phyloP scores from a whole-genome alignment of 2,329 filamentous ascomycete species.

The Fusarium verrucosum region DNA sequence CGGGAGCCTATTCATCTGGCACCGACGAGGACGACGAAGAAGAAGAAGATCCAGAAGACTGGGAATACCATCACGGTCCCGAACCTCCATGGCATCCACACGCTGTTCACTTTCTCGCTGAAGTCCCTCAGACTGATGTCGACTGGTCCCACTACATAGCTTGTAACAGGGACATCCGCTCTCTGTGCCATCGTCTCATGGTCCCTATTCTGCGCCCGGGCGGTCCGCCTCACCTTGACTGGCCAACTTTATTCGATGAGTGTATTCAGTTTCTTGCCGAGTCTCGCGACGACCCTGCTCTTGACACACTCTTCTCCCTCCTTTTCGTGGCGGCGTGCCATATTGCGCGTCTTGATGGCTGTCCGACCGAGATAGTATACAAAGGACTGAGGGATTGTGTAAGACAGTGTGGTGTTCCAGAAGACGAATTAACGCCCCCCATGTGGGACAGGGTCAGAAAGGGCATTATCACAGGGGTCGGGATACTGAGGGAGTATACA shows the following conservation, averaged over 20 bases:
- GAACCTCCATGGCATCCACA: conserved; percentile 9
- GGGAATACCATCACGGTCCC: too few relatives aligned
- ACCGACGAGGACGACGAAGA: not conserved
- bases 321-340: conserved; percentile 27
- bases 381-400: conserved; percentile 5
- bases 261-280: conserved; percentile 12
- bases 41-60: not conserved
- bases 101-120: conserved; percentile 18
- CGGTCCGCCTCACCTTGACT: not conserved
- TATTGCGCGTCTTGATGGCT: conserved; percentile 12
- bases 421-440: conserved; percentile 9
- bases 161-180: conserved; percentile 5
- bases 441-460: conserved; percentile 15
- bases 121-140: conserved; percentile 13
- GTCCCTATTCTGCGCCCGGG: conserved; percentile 4
- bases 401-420: conserved; percentile 10
- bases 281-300: not conserved
- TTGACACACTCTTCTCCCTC: conserved; percentile 24
- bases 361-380: not conserved
- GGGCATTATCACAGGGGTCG: conserved; percentile 16
- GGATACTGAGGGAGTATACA: conserved; percentile 13
- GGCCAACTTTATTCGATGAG: conserved; percentile 12
- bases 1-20: not conserved
- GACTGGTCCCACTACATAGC: conserved; percentile 19
- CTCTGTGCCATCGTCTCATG: conserved; percentile 8